phyloP scores from a whole-genome alignment of 2,329 filamentous ascomycete genomes.

The Mycosphaerella sp. region DNA sequence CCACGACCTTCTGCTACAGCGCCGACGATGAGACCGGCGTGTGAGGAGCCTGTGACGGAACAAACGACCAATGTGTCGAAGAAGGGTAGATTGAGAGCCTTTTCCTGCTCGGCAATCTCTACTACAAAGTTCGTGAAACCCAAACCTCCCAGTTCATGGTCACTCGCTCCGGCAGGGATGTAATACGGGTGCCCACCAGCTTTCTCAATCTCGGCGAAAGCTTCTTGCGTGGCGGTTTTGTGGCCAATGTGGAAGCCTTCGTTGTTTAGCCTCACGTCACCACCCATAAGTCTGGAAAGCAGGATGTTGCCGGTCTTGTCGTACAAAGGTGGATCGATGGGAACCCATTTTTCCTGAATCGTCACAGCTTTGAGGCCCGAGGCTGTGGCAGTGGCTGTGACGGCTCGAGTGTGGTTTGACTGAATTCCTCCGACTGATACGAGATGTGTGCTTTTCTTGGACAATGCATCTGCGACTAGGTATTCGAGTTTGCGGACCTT shows the following conservation, averaged over 20 bases:
- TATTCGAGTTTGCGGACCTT: conserved; percentile 39
- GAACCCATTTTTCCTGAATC: conserved; percentile 32
- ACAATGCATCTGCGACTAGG: conserved; percentile 33
- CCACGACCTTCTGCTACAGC: conserved; percentile 51
- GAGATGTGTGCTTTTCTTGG: conserved; percentile 29
- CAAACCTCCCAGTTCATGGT: conserved; percentile 63
- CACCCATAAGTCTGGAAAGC: conserved; percentile 50
- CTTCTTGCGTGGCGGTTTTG: conserved; percentile 47
- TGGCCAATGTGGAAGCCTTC: conserved; percentile 63
- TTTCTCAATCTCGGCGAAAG: conserved; percentile 49
- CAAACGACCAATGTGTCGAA: conserved; percentile 61
- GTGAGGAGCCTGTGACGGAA: conserved; percentile 64
- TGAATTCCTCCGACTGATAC: conserved; percentile 37
- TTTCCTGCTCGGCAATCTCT: conserved; percentile 60
- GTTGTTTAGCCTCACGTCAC: conserved; percentile 54
- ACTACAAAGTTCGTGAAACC: conserved; percentile 68
- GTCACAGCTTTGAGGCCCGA: conserved; percentile 32
- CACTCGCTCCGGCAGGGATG: conserved; percentile 64
- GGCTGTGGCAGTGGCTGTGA: conserved; percentile 33
- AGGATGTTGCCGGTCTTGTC: conserved; percentile 63
- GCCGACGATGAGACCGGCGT: conserved; percentile 66
- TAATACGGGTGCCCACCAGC: conserved; percentile 60
- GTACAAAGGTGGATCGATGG: conserved; percentile 27
- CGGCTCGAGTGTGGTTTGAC: conserved; percentile 36
- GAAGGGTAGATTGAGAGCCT: conserved; percentile 51